phyloP scores from a whole-genome alignment of 2,329 filamentous ascomycete species.

The Penicillium oxalicum region DNA sequence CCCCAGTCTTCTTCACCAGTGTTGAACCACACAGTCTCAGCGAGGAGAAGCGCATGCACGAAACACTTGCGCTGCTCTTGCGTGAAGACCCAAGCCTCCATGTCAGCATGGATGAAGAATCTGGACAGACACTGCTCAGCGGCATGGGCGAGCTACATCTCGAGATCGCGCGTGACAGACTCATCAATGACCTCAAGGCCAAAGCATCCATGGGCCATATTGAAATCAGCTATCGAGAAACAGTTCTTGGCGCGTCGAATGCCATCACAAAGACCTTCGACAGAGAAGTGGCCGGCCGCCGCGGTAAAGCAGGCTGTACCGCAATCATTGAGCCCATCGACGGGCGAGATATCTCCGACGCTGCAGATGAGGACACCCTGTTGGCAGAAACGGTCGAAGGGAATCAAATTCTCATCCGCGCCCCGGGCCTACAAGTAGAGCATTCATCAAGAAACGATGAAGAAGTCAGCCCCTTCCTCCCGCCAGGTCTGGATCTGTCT shows the following conservation, averaged over 20 bases:
- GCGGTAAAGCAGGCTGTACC: constrained; percentile 69
- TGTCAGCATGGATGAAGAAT: constrained; percentile 78
- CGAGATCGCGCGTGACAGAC: constrained; percentile 81
- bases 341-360: constrained; percentile 17
- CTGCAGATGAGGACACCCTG: constrained; percentile 25
- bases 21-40: constrained; percentile 73
- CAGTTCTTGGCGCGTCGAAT: constrained; percentile 54
- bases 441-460: constrained; percentile 33
- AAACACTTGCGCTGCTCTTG: constrained; percentile 69
- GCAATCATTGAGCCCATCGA: constrained; percentile 59
- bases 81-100: constrained; percentile 90
- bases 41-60: constrained; percentile 73
- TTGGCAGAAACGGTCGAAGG: constrained; percentile 54
- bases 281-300: constrained; percentile 70
- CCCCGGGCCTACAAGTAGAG: constrained; percentile 45
- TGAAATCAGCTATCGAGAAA: constrained; percentile 92
- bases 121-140: constrained; percentile 84
- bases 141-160: constrained; percentile 96
- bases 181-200: constrained; percentile 82
- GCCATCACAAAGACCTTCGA: constrained; percentile 64
- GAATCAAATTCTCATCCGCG: constrained; percentile 59
- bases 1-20: constrained; percentile 93
- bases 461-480: constrained; percentile 45
- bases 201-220: constrained; percentile 82
- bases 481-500: constrained; percentile 48